phyloP scores from a whole-genome alignment of 192 early-diverging fungal species.

The Gonapodya prolifera region DNA sequence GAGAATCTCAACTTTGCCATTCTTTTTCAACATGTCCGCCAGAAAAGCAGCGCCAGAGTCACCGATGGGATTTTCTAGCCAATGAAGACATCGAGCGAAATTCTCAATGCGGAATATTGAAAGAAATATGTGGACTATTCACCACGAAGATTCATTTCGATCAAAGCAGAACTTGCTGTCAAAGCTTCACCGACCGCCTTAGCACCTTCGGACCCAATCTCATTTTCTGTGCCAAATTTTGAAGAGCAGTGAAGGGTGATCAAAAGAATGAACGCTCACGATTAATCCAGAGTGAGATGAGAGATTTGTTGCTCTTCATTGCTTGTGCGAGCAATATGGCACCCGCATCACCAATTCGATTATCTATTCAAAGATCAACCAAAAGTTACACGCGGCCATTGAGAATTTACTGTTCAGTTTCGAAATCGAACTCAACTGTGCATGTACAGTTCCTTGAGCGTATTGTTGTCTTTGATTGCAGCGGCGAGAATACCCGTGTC shows the following conservation, averaged over 20 bases:
- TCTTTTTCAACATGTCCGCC: neutral
- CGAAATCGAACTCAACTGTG: neutral
- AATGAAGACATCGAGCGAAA: no score
- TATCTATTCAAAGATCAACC: neutral
- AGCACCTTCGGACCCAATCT: neutral
- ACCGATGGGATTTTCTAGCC: neutral
- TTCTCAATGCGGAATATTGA: neutral
- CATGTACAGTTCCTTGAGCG: neutral
- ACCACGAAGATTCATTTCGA: neutral
- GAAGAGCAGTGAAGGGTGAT: neutral
- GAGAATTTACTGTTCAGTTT: neutral
- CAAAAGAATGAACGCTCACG: neutral
- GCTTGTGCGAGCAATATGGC: neutral
- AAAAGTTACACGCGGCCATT: neutral
- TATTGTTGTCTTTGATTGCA: neutral
- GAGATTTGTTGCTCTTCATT: neutral
- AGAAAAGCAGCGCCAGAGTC: neutral
- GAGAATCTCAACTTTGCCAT: neutral
- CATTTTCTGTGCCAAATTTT: neutral
- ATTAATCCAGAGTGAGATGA: neutral
- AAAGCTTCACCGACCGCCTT: neutral
- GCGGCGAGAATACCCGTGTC: neutral
- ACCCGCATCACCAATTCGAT: neutral
- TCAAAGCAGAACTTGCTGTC: neutral
- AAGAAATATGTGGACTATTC: neutral